Evolutionary conservation across 2,329 filamentous ascomycete genomes (phyloP), one percentile per base, ranked within the genome.

Genomic region (Talaromyces sp.): DNA sequence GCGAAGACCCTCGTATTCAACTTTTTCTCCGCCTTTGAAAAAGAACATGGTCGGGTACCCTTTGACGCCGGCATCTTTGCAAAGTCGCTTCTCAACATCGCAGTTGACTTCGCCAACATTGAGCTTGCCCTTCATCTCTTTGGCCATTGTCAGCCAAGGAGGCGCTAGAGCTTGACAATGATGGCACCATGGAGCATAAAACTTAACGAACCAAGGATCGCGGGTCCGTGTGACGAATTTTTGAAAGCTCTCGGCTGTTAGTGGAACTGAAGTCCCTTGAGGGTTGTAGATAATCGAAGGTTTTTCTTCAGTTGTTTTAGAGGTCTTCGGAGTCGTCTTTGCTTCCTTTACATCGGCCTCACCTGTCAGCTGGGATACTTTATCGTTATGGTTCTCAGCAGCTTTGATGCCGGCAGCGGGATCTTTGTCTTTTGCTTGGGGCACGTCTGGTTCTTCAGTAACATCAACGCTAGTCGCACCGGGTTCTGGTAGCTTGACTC

Each of bases 191-290:
- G 95, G 96, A 18, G 92, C 93, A 75, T 97, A 98, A 75, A 99
- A 98, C 77, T 99, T 99, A 82, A 99, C 87, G 73, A 99, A 97
- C 95, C 95, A 99, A 5, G 93, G 89, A 66, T 98, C 92, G 66
- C 90, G 86, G 0, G 92, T 92, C 74, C 88, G 90, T 2, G 92
- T 96, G 54, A 99, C 93, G 40, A 89, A 81, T 63, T 85, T 87
- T 73, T 96, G 89, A 80, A 99, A 99, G 66, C 82, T 91, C 72
- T 97, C 92, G 0, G 90, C 88, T 1, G 87, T 92, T 59, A 99
- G 83, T 6, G 87, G 78, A 37, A 92, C 82, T 6, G 92, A 96
- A 16, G 84, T 80, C 6, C 95, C 95, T 44, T 88, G 82, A 3
- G 86, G 84, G 68, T 99, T 98, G 23, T 90, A 86, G 9, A 83